A percentile compares a stretch with the other conserved stretches of the same genome.
Evolutionary conservation across 306 rosid genomes (phyloP).

Genomic region (Elaeagnus macrophylla): DNA sequence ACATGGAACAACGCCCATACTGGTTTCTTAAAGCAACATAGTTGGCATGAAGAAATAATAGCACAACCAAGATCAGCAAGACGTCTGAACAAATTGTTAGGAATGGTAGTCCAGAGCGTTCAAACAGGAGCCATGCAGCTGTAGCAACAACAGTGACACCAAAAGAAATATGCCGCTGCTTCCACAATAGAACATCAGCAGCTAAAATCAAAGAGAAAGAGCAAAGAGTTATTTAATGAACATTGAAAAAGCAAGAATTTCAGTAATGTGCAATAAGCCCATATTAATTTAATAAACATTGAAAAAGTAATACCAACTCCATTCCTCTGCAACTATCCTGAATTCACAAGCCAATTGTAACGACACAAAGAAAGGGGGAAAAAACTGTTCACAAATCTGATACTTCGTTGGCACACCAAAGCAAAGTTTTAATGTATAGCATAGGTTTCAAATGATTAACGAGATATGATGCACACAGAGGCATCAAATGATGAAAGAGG

Average conservation of each 20-base stretch:
- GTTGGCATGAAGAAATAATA: slow-evolving; percentile 63
- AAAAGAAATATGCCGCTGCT: slow-evolving; percentile 51
- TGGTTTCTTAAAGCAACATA: slow-evolving; percentile 53
- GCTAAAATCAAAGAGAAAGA: slow-evolving; percentile 33
- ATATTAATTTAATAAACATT: neutral
- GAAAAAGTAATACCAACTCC: neutral
- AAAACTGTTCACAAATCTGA: too few species aligned
- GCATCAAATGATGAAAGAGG: too few species aligned
- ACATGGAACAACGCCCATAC: slow-evolving; percentile 33
- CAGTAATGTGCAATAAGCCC: neutral
- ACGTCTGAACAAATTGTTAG: slow-evolving; percentile 82
- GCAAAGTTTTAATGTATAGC: too few species aligned
- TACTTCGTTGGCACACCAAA: too few species aligned
- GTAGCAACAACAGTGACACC: slow-evolving; percentile 68
- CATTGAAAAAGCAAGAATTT: neutral
- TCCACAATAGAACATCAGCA: slow-evolving; percentile 78
- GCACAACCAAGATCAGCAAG: slow-evolving; percentile 66
- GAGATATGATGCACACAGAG: too few species aligned
- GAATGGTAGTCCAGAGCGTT: slow-evolving; percentile 57
- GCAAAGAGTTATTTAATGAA: slow-evolving; percentile 6
- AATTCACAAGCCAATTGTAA: neutral
- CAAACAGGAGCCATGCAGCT: slow-evolving; percentile 57
- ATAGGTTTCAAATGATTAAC: too few species aligned
- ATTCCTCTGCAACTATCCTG: neutral
- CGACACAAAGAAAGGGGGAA: slow-evolving; percentile 1